phyloP scores from a whole-genome alignment of 768 basidiomycete genomes.

The Ephemerocybe angulata region DNA sequence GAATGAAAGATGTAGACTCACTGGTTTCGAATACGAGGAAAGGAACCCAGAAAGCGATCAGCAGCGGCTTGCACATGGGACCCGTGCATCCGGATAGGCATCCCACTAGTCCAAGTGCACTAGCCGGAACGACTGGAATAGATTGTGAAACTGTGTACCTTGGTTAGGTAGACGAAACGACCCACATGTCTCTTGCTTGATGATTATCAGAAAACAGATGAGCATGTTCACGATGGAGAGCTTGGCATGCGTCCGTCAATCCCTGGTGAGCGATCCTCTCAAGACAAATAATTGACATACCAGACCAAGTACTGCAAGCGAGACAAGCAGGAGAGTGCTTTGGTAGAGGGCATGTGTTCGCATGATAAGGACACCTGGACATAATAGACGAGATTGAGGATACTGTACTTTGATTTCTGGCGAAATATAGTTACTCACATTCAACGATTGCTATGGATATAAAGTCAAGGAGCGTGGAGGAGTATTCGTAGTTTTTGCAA shows the following conservation, averaged over 20 bases:
- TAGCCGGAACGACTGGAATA: slow-evolving; percentile 15
- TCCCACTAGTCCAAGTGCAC: slow-evolving; percentile 14
- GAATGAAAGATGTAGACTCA: slow-evolving; percentile 4
- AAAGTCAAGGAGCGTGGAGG: slow-evolving; percentile 20
- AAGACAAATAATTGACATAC: slow-evolving; percentile 11
- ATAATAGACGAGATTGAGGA: not conserved
- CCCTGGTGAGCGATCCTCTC: not conserved
- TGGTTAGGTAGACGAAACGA: not conserved
- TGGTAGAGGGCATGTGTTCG: slow-evolving; percentile 26
- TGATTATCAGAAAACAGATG: slow-evolving; percentile 18
- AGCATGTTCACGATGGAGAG: slow-evolving; percentile 19
- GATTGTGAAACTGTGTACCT: not conserved
- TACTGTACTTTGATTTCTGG: no score
- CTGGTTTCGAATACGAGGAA: slow-evolving; percentile 20
- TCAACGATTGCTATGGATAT: slow-evolving; percentile 21
- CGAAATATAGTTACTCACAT: slow-evolving; percentile 17
- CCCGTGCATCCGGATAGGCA: slow-evolving; percentile 21
- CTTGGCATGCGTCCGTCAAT: slow-evolving; percentile 3
- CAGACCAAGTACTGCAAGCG: slow-evolving; percentile 13
- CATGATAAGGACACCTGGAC: slow-evolving; percentile 23
- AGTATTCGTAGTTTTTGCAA: slow-evolving; percentile 21
- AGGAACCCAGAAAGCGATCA: slow-evolving; percentile 21
- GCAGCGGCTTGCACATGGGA: slow-evolving; percentile 17
- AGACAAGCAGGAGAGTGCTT: slow-evolving; percentile 13
- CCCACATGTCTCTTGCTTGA: slow-evolving; percentile 18